Percentiles rank a stretch among this genome's conserved stretches.
phyloP scores from a whole-genome alignment of 768 basidiomycete genomes.

The Phanerochaete carnosa region DNA sequence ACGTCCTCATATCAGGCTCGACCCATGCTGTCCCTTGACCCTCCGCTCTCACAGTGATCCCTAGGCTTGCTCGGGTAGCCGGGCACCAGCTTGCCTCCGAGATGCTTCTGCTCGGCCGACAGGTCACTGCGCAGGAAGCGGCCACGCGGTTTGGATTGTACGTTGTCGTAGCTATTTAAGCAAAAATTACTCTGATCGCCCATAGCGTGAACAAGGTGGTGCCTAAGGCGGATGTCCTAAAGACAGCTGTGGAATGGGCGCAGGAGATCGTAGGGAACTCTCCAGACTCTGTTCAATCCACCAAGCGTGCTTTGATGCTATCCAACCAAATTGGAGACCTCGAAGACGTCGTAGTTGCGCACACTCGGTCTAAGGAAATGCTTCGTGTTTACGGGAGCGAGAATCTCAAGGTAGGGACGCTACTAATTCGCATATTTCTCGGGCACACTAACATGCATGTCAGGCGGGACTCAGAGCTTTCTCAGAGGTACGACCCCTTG shows the following conservation, averaged over 20 bases:
- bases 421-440: neutral
- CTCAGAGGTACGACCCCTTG: conserved; percentile 44
- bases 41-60: conserved; percentile 43
- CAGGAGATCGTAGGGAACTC: conserved; percentile 59
- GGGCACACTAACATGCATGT: conserved; percentile 27
- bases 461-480: conserved; percentile 68
- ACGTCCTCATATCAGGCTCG: conserved; percentile 16
- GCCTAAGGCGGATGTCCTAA: conserved; percentile 48
- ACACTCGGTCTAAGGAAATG: conserved; percentile 45
- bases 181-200: neutral
- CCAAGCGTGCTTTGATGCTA: conserved; percentile 66
- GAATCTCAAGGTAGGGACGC: conserved; percentile 61
- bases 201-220: conserved; percentile 71
- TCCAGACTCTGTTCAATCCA: conserved; percentile 75
- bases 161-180: neutral
- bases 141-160: conserved; percentile 73
- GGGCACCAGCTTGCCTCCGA: conserved; percentile 83
- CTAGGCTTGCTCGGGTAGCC: conserved; percentile 57
- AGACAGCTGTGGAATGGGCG: conserved; percentile 62
- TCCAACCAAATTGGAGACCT: conserved; percentile 47
- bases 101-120: conserved; percentile 68
- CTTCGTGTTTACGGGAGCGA: conserved; percentile 52
- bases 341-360: conserved; percentile 46
- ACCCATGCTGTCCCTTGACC: neutral
- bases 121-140: conserved; percentile 66